Percentiles rank a stretch among this genome's conserved stretches.
Evolutionary conservation across 1,284 basidiomycete species (phyloP).

Genomic region (Ganoderma boninense): DNA sequence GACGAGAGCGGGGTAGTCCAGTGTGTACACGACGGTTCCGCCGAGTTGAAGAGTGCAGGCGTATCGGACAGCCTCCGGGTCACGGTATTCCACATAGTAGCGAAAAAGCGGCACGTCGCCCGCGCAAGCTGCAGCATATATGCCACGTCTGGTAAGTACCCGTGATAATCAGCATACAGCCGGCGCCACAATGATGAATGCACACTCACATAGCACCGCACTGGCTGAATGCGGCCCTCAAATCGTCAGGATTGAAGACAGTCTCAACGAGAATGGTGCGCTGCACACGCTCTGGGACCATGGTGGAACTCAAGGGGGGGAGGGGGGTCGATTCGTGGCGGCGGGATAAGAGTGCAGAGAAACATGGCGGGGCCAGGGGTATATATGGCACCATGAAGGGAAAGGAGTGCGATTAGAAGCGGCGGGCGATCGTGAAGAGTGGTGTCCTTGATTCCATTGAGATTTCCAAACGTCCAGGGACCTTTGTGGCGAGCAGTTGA

Average conservation of each 20-base stretch:
- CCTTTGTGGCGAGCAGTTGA: not conserved
- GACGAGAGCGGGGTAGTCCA: constrained; percentile 34
- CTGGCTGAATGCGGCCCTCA: constrained; percentile 41
- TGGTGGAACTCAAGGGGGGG: constrained; percentile 8
- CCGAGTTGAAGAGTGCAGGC: constrained; percentile 35
- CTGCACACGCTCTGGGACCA: constrained; percentile 31
- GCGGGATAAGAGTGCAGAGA: not conserved
- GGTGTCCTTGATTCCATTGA: not conserved
- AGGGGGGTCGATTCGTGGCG: not conserved
- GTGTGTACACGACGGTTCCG: constrained; percentile 36
- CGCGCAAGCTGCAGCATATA: constrained; percentile 24
- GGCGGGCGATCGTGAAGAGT: not conserved
- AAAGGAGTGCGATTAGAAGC: constrained; percentile 9
- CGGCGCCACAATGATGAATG: not conserved
- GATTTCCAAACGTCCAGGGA: not conserved
- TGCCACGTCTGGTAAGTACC: constrained; percentile 27
- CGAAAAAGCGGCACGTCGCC: constrained; percentile 9
- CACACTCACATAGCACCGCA: constrained; percentile 49
- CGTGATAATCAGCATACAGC: constrained; percentile 2
- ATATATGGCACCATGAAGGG: constrained; percentile 19
- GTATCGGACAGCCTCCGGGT: constrained; percentile 36
- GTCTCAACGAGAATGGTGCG: constrained; percentile 45
- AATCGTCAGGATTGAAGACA: constrained; percentile 34
- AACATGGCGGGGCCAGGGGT: not conserved
- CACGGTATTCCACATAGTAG: constrained; percentile 37